Evolutionary conservation across 495 filamentous ascomycete genomes (phyloP), one percentile per base, ranked within the genome.

Genomic region (Parmelia sp.): DNA sequence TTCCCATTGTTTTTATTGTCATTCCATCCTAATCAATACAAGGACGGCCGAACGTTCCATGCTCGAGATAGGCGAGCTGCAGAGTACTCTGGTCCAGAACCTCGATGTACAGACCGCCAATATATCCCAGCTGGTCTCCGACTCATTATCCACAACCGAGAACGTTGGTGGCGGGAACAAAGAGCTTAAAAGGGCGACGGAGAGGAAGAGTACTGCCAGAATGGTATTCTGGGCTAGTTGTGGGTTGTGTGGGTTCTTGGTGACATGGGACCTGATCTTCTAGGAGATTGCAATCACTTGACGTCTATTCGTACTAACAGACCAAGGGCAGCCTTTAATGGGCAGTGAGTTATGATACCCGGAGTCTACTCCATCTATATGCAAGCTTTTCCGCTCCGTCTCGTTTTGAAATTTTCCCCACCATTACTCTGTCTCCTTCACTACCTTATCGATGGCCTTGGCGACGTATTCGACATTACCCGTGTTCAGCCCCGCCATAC

Each of bases 221-320:
- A 88, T 88, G 67, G 88, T 96, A 35, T 99, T 97, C 71, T 96
- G 88, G 76, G 89, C 87, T 17, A 91, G 91, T 10, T 86, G 88
- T 35, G 88, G 86, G 0, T 79, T 97, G 64, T 96, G 91, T 73
- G 76, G 84, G 4, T 87, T 88, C 70, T 79, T 99, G 64, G 80
- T 99, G 12, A 78, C 91, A n/a, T 99, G 92, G 90, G 94, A 99
- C 83, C 75, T 96, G 73, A 75, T 96, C 36, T 90, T 96, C 73
- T 97, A 77, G 68, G 23, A 21, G 23, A 12, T 0, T 29, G 14
- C 14, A 29, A 31, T 53, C 8, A 25, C 49, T 29, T 1, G 31
- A n/a, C 35, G 23, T 31, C 17, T 56, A 19, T 12, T 3, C 3
- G 23, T 42, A 35, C 25, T 9, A 19, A 19, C 21, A 10, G 11